Conservation (phyloP, 2,329 filamentous ascomycete species). For the Sclerotinia sclerotiorum region DNA sequence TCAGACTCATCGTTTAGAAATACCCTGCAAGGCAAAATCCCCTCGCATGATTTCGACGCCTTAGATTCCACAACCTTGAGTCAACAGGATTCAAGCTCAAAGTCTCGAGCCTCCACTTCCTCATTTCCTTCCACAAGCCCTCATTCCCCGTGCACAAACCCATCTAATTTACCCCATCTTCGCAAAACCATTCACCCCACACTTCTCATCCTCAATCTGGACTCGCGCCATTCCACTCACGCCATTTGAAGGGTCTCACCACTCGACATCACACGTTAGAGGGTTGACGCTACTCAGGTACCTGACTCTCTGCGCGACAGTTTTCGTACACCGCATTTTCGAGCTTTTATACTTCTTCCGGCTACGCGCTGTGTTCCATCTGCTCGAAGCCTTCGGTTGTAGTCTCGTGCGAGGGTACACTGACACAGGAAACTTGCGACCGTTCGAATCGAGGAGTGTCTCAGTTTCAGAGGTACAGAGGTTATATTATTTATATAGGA, state of each 20-base stretch:
- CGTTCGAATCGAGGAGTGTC: constrained; percentile 16
- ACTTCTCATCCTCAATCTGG: constrained; percentile 7
- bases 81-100: constrained; percentile 8
- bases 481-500: constrained; percentile 10
- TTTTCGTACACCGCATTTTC: constrained; percentile 14
- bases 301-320: constrained; percentile 12
- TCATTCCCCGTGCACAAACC: not conserved
- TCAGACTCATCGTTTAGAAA: constrained; percentile 8
- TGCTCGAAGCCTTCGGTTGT: constrained; percentile 20
- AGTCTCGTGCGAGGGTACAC: constrained; percentile 10
- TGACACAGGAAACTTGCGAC: constrained; percentile 4
- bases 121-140: not conserved
- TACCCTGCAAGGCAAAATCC: constrained; percentile 2
- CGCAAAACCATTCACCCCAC: not conserved
- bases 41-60: constrained; percentile 2
- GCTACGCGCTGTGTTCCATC: constrained; percentile 17
- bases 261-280: not conserved
- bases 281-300: not conserved
- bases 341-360: constrained; percentile 2
- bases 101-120: constrained; percentile 6
- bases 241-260: constrained; percentile 5
- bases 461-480: constrained; percentile 16
- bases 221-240: constrained; percentile 5
- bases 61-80: not conserved
- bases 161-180: constrained; percentile 4